Base-by-base conservation (phyloP, 2,329 filamentous ascomycete genomes). In the Atkinsonella hypoxylon region DNA sequence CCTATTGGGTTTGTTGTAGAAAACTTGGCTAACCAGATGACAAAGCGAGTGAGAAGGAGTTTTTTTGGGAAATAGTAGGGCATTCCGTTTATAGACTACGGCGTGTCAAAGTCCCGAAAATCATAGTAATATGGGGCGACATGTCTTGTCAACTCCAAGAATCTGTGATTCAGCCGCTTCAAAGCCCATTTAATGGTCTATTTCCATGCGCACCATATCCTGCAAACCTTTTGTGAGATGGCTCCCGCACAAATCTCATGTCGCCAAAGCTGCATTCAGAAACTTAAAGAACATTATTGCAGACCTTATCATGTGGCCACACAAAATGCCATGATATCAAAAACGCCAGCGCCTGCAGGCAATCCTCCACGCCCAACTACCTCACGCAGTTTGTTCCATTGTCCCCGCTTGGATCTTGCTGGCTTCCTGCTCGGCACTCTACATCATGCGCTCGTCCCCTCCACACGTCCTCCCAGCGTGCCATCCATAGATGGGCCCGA, bases 1-100 rank as follows among this genome's bases (percentile, higher is more conserved):
- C 66, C 67, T 86, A 57, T 55, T 73, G 53, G 69, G 69, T 34
- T 56, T 73, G 53, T 61, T 73, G 55, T 73, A 70, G 56, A 44
- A 43, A n/a, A 42, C n/a, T 10, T 9, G 36, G 34, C 10, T 18
- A 30, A 13, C 11, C 13, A 13, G 3, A 17, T 22, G 12, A 13
- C 12, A 34, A 46, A 47, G 26, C 18, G n/a, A 11, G 15, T 4
- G 20, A 26, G 15, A 36, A 20, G 18, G 41, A 31, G 17, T 12
- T 18, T 18, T 18, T n/a, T 34, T 5, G 38, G 42, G 47, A 30
- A 47, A 43, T 42, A 39, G 34, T 39, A 8, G 45, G 45, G 34
- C 34, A 49, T 22, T 26, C 30, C 47, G 45, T 39, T 44, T 17
- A 50, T 52, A 47, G 32, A 50, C 22, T 11, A 49, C 42, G 32